Evolutionary conservation across 306 rosid genomes (phyloP).

Genomic region (Oemleria cerasiformis): DNA sequence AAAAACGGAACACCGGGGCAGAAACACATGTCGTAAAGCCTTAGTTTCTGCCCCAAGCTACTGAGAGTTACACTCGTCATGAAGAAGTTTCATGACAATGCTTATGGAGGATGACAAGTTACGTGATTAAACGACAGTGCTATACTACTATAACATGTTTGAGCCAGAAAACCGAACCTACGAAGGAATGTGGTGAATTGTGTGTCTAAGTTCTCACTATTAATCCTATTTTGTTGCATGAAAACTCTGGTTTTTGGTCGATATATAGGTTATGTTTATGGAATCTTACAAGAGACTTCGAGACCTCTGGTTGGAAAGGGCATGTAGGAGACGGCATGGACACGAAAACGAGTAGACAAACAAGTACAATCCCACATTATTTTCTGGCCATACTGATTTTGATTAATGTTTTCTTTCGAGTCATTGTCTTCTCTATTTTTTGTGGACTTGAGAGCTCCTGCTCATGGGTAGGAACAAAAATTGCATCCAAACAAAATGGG

Average conservation of each 20-base stretch:
- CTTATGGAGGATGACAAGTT: too few species aligned
- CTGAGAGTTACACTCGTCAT: conserved; percentile 21
- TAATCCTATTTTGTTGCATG: background rate
- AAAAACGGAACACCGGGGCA: conserved; percentile 13
- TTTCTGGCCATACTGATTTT: conserved; percentile 21
- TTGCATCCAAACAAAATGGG: background rate
- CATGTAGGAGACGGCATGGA: conserved; percentile 5
- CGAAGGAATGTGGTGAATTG: too few species aligned
- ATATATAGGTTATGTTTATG: conserved; percentile 2
- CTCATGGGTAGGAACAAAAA: conserved; percentile 7
- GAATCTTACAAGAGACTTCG: background rate
- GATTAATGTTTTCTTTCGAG: conserved; percentile 4
- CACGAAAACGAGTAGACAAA: conserved; percentile 8
- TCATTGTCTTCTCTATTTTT: conserved; percentile 13
- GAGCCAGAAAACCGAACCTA: background rate
- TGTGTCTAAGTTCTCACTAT: background rate
- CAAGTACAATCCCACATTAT: conserved; percentile 6
- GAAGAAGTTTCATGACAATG: too few species aligned
- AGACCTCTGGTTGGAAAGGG: background rate
- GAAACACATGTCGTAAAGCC: conserved; percentile 16
- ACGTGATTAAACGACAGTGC: background rate
- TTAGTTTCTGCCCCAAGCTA: conserved; percentile 18
- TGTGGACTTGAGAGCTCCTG: conserved; percentile 12
- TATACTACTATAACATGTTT: background rate
- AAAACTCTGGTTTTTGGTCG: background rate